Conservation (phyloP, 2,329 filamentous ascomycete species). For the Beauveria sp. region DNA sequence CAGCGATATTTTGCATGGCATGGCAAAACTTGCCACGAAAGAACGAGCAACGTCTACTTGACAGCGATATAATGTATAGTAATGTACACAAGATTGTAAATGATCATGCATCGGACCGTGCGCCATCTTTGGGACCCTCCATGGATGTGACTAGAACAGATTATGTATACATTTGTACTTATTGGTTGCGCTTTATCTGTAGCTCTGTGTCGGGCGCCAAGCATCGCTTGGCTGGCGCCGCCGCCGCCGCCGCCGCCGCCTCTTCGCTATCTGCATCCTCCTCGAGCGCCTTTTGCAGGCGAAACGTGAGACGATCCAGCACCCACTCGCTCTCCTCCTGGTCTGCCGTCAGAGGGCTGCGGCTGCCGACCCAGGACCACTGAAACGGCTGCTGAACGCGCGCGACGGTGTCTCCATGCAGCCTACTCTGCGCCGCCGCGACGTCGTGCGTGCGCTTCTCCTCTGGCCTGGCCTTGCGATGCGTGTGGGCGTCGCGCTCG, state of each 20-base stretch:
- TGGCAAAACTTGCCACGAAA: too few species aligned
- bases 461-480: constrained; percentile 33
- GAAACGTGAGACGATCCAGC: constrained; percentile 53
- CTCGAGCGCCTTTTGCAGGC: constrained; percentile 33
- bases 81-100: too few species aligned
- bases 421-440: constrained; percentile 3
- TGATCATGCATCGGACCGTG: background rate
- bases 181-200: background rate
- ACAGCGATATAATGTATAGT: too few species aligned
- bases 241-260: constrained; percentile 3
- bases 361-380: constrained; percentile 68
- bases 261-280: constrained; percentile 11
- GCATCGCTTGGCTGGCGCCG: background rate
- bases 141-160: background rate
- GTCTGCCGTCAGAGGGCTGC: constrained; percentile 61
- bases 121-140: background rate
- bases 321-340: constrained; percentile 68
- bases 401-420: constrained; percentile 18
- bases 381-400: constrained; percentile 23
- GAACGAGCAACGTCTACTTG: too few species aligned
- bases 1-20: background rate
- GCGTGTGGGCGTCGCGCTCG: constrained; percentile 42
- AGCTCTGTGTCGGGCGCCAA: background rate
- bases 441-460: constrained; percentile 14
- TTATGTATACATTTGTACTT: background rate